These are phyloP conservation scores for Pyrus bretschneideri DNA, from an alignment of 306 rosid genomes.

Conservation along the genomic window DNA sequence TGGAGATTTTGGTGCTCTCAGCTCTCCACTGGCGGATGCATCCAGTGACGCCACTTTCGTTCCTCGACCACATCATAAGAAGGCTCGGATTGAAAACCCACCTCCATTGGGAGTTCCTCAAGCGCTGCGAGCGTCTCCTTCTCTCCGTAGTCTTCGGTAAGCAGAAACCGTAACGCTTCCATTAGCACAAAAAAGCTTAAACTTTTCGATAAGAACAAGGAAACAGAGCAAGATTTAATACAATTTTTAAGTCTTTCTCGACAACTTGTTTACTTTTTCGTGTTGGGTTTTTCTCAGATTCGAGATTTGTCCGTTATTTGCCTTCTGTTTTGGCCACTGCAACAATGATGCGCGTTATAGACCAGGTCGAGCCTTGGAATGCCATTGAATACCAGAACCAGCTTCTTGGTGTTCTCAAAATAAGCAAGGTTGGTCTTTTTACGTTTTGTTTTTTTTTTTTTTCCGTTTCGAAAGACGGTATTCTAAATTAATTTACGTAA, in stretches of 20 bases:
- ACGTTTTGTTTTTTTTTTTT: background rate
- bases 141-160: constrained; percentile 68
- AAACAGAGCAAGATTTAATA: background rate
- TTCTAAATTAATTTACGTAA: too few relatives aligned
- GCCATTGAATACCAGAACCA: constrained; percentile 53
- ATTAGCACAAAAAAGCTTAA: background rate
- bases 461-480: too few relatives aligned
- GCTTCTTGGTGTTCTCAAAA: constrained; percentile 66
- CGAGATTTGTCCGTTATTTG: constrained; percentile 66
- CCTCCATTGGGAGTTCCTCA: constrained; percentile 68
- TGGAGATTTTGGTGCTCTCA: constrained; percentile 82
- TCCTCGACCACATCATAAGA: constrained; percentile 66
- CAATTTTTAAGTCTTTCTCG: background rate
- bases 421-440: constrained; percentile 45
- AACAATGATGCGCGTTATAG: constrained; percentile 70
- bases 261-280: background rate
- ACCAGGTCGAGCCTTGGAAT: constrained; percentile 55
- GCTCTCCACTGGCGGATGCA: constrained; percentile 92
- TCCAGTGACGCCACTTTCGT: constrained; percentile 81
- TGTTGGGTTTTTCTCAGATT: constrained; percentile 30
- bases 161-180: constrained; percentile 1
- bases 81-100: constrained; percentile 66
- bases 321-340: constrained; percentile 95
- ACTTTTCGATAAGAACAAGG: constrained; percentile 7
- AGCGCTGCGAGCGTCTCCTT: constrained; percentile 66